Conservation (phyloP, 1,139 yeast species). For the Suhomyces coccinellae region DNA sequence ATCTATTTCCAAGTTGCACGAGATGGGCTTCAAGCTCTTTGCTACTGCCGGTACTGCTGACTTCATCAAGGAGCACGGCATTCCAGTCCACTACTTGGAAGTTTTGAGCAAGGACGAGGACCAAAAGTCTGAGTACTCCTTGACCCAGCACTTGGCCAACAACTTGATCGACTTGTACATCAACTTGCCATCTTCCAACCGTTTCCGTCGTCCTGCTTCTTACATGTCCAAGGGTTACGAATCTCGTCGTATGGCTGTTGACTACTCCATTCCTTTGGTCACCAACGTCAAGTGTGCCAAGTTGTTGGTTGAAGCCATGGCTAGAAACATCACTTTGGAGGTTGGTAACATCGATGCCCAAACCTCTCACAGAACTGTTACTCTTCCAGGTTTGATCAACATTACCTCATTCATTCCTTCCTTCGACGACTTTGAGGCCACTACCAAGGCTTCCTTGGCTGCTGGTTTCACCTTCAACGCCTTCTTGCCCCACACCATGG, state of each 20-base stretch:
- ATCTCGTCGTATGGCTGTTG: constrained; percentile 99
- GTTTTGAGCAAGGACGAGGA: constrained; percentile 72
- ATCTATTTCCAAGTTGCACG: constrained; percentile 74
- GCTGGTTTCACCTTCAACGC: constrained; percentile 90
- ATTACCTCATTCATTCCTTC: constrained; percentile 79
- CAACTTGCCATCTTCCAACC: constrained; percentile 93
- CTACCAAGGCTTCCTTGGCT: constrained; percentile 70
- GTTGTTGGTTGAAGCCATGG: constrained; percentile 87
- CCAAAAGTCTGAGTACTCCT: constrained; percentile 90
- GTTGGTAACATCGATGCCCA: constrained; percentile 84
- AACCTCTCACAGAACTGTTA: constrained; percentile 80
- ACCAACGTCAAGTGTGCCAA: constrained; percentile 98
- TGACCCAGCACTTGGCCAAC: constrained; percentile 95
- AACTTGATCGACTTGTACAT: constrained; percentile 94
- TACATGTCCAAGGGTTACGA: constrained; percentile 97
- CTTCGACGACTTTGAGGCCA: constrained; percentile 60
- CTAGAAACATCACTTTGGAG: constrained; percentile 67
- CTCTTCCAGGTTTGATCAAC: constrained; percentile 85
- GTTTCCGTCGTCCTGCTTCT: constrained; percentile 98
- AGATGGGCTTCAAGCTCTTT: constrained; percentile 85
- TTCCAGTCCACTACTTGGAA: constrained; percentile 94
- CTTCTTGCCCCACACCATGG: constrained; percentile 69
- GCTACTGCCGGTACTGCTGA: constrained; percentile 99
- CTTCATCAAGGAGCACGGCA: constrained; percentile 89
- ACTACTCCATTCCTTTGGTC: constrained; percentile 94